Evolutionary conservation across 2,329 filamentous ascomycete species (phyloP).

Genomic region (Penicillium sp.): DNA sequence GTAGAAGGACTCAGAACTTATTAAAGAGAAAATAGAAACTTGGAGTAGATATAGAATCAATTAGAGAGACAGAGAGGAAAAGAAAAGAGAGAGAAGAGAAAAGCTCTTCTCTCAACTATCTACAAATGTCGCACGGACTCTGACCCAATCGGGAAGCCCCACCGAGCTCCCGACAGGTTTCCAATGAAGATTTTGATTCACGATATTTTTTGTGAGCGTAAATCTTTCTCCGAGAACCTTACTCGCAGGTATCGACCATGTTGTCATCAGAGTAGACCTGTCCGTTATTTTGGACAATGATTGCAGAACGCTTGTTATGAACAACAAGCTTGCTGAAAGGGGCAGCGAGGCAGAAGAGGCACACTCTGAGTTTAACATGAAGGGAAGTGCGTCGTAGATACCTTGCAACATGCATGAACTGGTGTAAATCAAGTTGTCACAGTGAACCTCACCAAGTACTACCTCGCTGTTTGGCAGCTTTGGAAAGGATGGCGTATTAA

Average conservation of each 20-base stretch:
- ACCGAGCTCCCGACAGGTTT: too few relatives aligned
- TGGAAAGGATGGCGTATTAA: neutral
- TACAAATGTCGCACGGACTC: too few relatives aligned
- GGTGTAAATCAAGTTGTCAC: neutral
- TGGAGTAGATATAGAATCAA: too few relatives aligned
- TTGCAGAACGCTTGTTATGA: neutral
- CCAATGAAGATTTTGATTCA: neutral
- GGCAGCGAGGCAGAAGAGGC: neutral
- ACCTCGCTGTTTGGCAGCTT: too few relatives aligned
- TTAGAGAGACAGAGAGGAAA: too few relatives aligned
- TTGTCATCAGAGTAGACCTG: neutral
- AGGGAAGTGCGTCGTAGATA: slow-evolving; percentile 1
- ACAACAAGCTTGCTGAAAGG: neutral
- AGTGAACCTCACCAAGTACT: neutral
- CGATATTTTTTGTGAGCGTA: neutral
- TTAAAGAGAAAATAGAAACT: too few relatives aligned
- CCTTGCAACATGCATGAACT: neutral
- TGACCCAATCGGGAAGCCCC: too few relatives aligned
- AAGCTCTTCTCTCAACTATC: too few relatives aligned
- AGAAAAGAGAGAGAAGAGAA: too few relatives aligned
- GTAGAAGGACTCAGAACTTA: too few relatives aligned
- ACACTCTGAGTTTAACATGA: slow-evolving; percentile 3
- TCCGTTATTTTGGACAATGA: neutral
- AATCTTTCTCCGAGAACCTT: neutral
- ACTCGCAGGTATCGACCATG: neutral